These are phyloP conservation scores for Syncephalis plumigaleata DNA, from an alignment of 371 early-diverging fungal genomes.

Conservation along the genomic window DNA sequence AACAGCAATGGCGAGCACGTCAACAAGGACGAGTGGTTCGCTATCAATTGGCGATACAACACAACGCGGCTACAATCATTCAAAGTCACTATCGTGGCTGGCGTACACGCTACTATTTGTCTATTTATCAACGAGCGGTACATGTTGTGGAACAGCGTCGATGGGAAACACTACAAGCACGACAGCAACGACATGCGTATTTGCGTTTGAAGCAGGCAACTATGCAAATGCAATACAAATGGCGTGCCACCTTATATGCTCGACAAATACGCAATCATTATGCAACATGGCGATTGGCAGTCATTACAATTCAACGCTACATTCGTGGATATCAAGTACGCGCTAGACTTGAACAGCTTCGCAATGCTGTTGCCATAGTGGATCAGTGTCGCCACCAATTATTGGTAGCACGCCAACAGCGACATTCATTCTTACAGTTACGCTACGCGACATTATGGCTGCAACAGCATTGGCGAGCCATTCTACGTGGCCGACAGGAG, in stretches of 20 bases:
- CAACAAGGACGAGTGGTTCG: slow-evolving; percentile 3
- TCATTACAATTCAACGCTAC: slow-evolving; percentile 10
- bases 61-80: slow-evolving; percentile 5
- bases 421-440: too few relatives aligned
- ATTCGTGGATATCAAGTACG: slow-evolving; percentile 8
- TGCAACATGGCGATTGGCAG: background rate
- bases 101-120: slow-evolving; percentile 7
- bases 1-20: slow-evolving; percentile 9
- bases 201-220: slow-evolving; percentile 5
- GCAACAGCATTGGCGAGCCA: too few relatives aligned
- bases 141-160: slow-evolving; percentile 9
- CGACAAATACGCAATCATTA: slow-evolving; percentile 6
- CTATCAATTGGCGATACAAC: background rate
- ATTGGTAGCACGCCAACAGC: too few relatives aligned
- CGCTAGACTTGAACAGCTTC: slow-evolving; percentile 1
- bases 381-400: too few relatives aligned
- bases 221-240: slow-evolving; percentile 7
- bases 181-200: slow-evolving; percentile 5
- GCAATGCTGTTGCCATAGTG: background rate
- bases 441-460: too few relatives aligned
- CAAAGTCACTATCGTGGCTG: slow-evolving; percentile 12
- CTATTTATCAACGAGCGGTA: slow-evolving; percentile 7
- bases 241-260: slow-evolving; percentile 10
- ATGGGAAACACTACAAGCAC: slow-evolving; percentile 8
- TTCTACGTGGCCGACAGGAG: too few relatives aligned